phyloP scores from a whole-genome alignment of 441 rosid genomes.

The Theobroma grandiflorum region DNA sequence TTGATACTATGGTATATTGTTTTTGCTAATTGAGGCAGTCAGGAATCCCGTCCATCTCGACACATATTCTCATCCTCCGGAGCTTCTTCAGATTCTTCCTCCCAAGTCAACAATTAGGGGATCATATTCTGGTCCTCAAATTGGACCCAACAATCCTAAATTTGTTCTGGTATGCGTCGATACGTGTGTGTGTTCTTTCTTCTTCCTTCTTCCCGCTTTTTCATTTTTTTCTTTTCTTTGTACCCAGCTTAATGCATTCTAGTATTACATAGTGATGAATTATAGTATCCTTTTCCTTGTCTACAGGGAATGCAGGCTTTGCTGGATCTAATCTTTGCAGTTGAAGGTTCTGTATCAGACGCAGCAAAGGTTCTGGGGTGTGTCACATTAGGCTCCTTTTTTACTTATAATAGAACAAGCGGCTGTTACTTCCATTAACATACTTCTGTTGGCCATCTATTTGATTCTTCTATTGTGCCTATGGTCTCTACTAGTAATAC shows the following conservation, averaged over 20 bases:
- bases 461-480: not conserved
- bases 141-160: slow-evolving; percentile 94
- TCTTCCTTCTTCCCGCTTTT: not conserved
- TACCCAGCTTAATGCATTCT: not conserved
- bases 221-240: not conserved
- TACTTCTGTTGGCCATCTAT: not conserved
- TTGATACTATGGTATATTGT: not conserved
- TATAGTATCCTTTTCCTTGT: not conserved
- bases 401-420: not conserved
- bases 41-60: slow-evolving; percentile 67
- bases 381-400: not conserved
- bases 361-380: slow-evolving; percentile 83
- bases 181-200: not conserved
- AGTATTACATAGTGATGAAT: not conserved
- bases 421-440: not conserved
- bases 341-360: slow-evolving; percentile 84
- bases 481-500: not conserved
- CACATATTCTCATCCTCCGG: slow-evolving; percentile 67
- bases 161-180: slow-evolving; percentile 57
- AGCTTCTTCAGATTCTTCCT: slow-evolving; percentile 93
- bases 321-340: slow-evolving; percentile 75
- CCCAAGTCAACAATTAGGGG: slow-evolving; percentile 70
- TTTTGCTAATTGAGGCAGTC: slow-evolving; percentile 43
- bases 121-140: slow-evolving; percentile 72
- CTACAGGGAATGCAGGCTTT: slow-evolving; percentile 91